Conservation (phyloP, 805 yeast species). For the Scheffersomyces spartinae region DNA sequence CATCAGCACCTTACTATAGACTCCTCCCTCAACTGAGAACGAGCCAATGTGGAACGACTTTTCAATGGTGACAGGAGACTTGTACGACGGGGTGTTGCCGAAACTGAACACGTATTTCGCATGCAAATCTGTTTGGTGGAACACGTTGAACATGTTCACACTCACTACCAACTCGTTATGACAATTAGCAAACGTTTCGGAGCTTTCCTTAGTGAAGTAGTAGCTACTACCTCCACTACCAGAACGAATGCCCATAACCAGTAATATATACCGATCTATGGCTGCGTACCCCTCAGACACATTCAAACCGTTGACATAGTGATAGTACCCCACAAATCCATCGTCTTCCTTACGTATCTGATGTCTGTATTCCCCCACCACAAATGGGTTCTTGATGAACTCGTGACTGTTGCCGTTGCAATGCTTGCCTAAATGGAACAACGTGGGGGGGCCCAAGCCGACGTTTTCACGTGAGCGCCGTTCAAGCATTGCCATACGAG, state of each 20-base stretch:
- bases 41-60: conserved; percentile 14
- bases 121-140: conserved; percentile 21
- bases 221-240: conserved; percentile 7
- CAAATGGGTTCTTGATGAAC: no score
- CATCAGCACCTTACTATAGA: no score
- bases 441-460: conserved; percentile 30
- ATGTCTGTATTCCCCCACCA: no score
- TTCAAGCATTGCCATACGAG: no score
- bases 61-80: conserved; percentile 11
- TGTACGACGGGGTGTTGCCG: conserved; percentile 6
- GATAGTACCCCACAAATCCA: conserved; percentile 29
- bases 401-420: no score
- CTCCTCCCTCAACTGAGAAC: no score
- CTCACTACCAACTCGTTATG: conserved; percentile 18
- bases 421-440: conserved; percentile 26
- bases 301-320: conserved; percentile 24
- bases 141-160: conserved; percentile 23
- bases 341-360: conserved; percentile 17
- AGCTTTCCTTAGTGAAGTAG: conserved; percentile 7
- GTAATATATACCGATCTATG: conserved; percentile 17
- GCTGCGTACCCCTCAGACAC: conserved; percentile 9
- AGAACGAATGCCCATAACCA: conserved; percentile 17
- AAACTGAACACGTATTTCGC: conserved; percentile 17
- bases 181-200: conserved; percentile 2
- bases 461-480: no score